Conservation (phyloP, 352 stramenopile genomes). For the Poterioochromonas sp. region DNA sequence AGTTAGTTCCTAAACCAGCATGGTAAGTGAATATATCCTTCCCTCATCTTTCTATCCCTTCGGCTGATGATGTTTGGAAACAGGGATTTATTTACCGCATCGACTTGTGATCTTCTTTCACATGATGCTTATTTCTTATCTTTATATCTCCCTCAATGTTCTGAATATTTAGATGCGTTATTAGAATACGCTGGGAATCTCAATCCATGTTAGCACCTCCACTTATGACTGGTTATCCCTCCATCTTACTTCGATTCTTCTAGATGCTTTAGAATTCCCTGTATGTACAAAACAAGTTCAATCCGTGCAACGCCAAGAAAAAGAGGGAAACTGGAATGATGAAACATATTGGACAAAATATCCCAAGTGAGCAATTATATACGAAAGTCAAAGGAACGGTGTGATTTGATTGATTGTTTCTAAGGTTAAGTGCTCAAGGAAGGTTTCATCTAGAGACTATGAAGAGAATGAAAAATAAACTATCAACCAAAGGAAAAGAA, state of each 20-base stretch:
- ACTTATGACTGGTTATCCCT: not conserved
- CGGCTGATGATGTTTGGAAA: not conserved
- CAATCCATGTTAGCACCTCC: slow-evolving; percentile 1
- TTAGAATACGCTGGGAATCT: not conserved
- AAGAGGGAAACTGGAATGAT: too few relatives aligned
- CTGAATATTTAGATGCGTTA: not conserved
- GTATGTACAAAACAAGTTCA: not conserved
- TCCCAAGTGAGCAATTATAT: too few relatives aligned
- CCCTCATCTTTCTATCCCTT: not conserved
- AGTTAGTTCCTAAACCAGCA: not conserved
- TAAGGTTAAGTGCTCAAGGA: too few relatives aligned
- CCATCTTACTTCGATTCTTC: not conserved
- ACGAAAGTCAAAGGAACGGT: too few relatives aligned
- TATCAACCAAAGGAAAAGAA: too few relatives aligned
- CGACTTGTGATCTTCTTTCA: not conserved
- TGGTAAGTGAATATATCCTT: not conserved
- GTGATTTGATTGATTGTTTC: too few relatives aligned
- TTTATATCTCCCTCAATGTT: not conserved
- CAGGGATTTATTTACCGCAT: not conserved
- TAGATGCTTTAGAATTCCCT: slow-evolving; percentile 21
- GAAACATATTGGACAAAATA: too few relatives aligned
- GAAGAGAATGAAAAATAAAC: too few relatives aligned
- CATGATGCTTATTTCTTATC: slow-evolving; percentile 21
- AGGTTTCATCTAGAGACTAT: too few relatives aligned
- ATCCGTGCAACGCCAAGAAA: too few relatives aligned